A percentile compares a stretch with the other conserved stretches of the same genome.
Evolutionary conservation across 352 stramenopile genomes (phyloP).

Genomic region (Stramenopiles sp.): DNA sequence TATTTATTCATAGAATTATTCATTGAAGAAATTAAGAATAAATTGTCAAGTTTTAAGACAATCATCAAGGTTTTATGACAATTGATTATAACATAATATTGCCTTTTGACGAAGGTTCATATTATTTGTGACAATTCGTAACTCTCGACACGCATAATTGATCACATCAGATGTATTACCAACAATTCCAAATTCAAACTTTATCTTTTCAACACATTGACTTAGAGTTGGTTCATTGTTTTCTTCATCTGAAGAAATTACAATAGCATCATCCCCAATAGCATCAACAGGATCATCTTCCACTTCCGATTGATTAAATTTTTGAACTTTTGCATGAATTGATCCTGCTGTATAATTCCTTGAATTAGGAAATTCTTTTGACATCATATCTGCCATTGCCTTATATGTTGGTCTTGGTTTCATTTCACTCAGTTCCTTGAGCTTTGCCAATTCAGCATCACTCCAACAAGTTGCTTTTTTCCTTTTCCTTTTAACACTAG

Average conservation of each 20-base stretch:
- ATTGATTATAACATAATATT: constrained; percentile 26
- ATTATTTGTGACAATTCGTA: constrained; percentile 61
- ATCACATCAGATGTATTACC: too few relatives aligned
- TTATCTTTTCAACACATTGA: constrained; percentile 48
- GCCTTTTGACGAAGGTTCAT: constrained; percentile 45
- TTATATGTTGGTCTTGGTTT: constrained; percentile 30
- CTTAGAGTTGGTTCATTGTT: constrained; percentile 38
- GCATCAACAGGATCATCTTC: constrained; percentile 47
- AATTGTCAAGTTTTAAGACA: not conserved
- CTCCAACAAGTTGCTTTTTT: too few relatives aligned
- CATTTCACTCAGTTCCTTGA: too few relatives aligned
- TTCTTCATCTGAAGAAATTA: constrained; percentile 38
- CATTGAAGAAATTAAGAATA: not conserved
- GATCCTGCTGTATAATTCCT: constrained; percentile 48
- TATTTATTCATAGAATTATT: not conserved
- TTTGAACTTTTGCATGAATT: constrained; percentile 39
- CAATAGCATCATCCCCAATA: too few relatives aligned
- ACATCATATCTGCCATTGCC: constrained; percentile 46
- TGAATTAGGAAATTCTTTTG: constrained; percentile 34
- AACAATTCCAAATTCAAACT: too few relatives aligned
- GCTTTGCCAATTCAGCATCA: too few relatives aligned
- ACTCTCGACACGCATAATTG: too few relatives aligned
- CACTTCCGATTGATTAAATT: constrained; percentile 45
- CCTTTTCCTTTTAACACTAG: too few relatives aligned
- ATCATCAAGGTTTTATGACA: constrained; percentile 12